Conservation (phyloP, 2,329 filamentous ascomycete genomes). For the Alternaria triticimaculans region DNA sequence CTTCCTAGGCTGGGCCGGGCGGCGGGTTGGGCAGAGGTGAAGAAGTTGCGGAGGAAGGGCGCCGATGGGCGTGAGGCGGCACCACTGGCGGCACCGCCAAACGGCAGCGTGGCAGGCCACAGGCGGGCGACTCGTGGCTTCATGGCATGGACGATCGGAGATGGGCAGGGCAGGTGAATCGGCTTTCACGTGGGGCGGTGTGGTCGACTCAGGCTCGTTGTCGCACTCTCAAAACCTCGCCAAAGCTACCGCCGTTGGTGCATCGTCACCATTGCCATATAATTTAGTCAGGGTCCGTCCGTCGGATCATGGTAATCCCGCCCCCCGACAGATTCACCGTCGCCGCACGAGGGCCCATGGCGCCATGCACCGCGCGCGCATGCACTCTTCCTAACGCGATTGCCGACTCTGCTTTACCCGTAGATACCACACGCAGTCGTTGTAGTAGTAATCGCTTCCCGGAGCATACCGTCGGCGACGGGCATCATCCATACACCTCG, state of each 20-base stretch:
- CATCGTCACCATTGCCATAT: constrained; percentile 8
- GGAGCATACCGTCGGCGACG: not conserved
- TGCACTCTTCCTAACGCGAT: not conserved
- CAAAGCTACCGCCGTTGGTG: constrained; percentile 7
- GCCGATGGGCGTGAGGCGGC: constrained; percentile 19
- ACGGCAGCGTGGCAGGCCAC: constrained; percentile 34
- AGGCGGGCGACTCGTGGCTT: constrained; percentile 33
- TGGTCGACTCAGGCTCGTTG: constrained; percentile 8
- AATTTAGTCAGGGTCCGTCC: constrained; percentile 9
- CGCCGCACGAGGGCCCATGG: constrained; percentile 1
- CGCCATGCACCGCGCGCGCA: not conserved
- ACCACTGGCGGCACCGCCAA: constrained; percentile 18
- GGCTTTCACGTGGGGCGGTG: constrained; percentile 18
- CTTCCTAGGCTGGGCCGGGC: constrained; percentile 11
- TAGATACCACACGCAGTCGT: not conserved
- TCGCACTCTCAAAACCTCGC: constrained; percentile 13
- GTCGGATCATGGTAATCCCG: constrained; percentile 8
- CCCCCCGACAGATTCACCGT: not conserved
- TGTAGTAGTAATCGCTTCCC: not conserved
- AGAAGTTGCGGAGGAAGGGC: constrained; percentile 35
- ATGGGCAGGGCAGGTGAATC: constrained; percentile 7
- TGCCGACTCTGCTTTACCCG: not conserved
- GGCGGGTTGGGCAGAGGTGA: constrained; percentile 27
- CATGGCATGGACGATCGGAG: constrained; percentile 24
- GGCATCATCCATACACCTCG: constrained; percentile 1